Evolutionary conservation across 2,329 filamentous ascomycete species (phyloP), one percentile per base, ranked within the genome.

Genomic region (Pseudocercospora crystallina): DNA sequence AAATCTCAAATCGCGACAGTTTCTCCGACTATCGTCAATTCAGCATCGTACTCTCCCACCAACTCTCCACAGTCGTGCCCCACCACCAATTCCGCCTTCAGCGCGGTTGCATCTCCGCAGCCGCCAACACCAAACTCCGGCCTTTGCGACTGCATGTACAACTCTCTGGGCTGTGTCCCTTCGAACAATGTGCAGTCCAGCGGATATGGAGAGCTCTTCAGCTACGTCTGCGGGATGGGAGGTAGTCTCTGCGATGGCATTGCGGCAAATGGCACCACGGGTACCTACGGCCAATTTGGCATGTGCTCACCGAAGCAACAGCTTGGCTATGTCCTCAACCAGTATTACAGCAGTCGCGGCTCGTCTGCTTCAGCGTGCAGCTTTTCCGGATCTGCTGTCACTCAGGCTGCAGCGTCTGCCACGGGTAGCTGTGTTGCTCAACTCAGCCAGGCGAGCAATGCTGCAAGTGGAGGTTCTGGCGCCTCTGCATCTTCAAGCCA

Each of bases 61-160:
- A 91, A 89, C 80, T 83, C 81, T 42, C 76, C 83, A 17, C 76
- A 77, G 49, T 68, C 79, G 38, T 99, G 94, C 82, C 94, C 94
- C 13, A 74, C 75, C 11, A 72, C 84, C 49, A 74, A 72, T 61
- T 60, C 71, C 32, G 76, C 74, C 65, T 97, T 94, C 91, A 76
- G 79, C 61, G 87, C 89, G 42, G 77, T 79, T 20, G 69, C 73
- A 54, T 76, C 78, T 37, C 75, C 73, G 47, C 87, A 97, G 29
- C 94, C 94, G n/a, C 92, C 91, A 10, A 82, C 81, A 7, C 90
- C 90, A 56, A 89, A 97, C 74, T 66, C 81, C 31, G 67, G 82
- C 32, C 83, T 95, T 39, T 97, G 94, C 80, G 71, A 79, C 48
- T 99, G 94, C 81, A 96, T 96, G 88, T 80, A 82, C 69, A 76